These are phyloP conservation scores for Cercospora sojina DNA, from an alignment of 2,329 filamentous ascomycete genomes.

Conservation along the genomic window DNA sequence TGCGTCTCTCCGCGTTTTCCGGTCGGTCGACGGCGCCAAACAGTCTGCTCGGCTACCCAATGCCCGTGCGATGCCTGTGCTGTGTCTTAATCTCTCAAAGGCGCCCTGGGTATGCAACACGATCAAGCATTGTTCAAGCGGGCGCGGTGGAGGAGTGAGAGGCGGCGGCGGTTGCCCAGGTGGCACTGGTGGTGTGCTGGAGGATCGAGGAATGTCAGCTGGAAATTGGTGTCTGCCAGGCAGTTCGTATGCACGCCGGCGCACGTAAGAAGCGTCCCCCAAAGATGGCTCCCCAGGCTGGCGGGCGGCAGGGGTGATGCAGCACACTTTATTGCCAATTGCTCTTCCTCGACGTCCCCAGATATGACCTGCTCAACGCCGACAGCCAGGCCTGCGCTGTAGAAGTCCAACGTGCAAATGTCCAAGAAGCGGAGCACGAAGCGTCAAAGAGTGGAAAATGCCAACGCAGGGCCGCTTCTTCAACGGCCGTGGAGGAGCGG, in stretches of 20 bases:
- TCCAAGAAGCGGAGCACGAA: neutral
- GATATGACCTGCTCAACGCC: neutral
- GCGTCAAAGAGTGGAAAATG: constrained; percentile 7
- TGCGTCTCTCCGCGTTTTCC: neutral
- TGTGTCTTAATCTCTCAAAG: constrained; percentile 27
- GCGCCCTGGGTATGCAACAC: constrained; percentile 27
- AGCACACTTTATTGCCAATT: constrained; percentile 11
- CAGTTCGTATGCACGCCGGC: neutral
- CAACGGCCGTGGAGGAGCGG: neutral
- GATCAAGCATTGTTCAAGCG: constrained; percentile 1
- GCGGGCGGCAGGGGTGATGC: constrained; percentile 5
- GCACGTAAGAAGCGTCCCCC: neutral
- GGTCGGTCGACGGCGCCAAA: constrained; percentile 9
- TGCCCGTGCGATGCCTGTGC: constrained; percentile 6
- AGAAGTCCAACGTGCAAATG: neutral
- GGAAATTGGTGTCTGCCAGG: neutral
- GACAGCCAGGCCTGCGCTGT: neutral
- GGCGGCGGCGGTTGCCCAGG: neutral
- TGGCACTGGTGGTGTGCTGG: neutral
- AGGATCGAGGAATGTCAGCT: constrained; percentile 12
- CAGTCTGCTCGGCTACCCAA: constrained; percentile 8
- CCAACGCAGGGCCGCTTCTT: constrained; percentile 1
- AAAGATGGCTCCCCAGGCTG: neutral
- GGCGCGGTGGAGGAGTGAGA: neutral
- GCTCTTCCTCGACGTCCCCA: neutral